A percentile compares a stretch with the other conserved stretches of the same genome.
Conservation (phyloP, 805 yeast species). For the Suhomyces faveliae region DNA sequence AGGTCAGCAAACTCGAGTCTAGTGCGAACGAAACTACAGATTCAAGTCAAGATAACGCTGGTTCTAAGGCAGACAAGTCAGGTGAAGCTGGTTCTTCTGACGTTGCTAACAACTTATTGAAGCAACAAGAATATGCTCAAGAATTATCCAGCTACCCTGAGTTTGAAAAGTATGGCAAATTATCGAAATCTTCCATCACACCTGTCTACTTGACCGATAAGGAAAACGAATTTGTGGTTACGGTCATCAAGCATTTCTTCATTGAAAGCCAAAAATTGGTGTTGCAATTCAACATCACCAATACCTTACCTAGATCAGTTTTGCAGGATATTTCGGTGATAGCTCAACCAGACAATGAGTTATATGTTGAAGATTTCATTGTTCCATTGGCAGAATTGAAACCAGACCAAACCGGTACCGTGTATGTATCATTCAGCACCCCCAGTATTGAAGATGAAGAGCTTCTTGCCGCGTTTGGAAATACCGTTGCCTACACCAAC, state of each 20-base stretch:
- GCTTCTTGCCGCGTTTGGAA: constrained; percentile 50
- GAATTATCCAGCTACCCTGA: constrained; percentile 73
- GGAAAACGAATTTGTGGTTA: constrained; percentile 91
- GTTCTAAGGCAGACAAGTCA: constrained; percentile 8
- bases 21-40: constrained; percentile 16
- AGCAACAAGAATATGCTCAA: constrained; percentile 65
- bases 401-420: constrained; percentile 70
- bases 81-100: constrained; percentile 22
- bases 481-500: constrained; percentile 68
- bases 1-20: constrained; percentile 40
- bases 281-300: constrained; percentile 78
- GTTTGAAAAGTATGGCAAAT: constrained; percentile 67
- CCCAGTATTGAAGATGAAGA: constrained; percentile 46
- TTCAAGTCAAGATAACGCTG: constrained; percentile 15
- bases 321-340: constrained; percentile 74
- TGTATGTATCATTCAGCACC: constrained; percentile 73
- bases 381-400: constrained; percentile 69
- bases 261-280: constrained; percentile 62
- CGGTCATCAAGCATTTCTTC: constrained; percentile 80
- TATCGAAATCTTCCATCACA: constrained; percentile 66
- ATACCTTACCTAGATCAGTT: constrained; percentile 77
- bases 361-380: constrained; percentile 64
- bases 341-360: constrained; percentile 60
- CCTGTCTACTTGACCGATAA: constrained; percentile 75
- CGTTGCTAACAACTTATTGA: constrained; percentile 29